Percentiles rank a stretch among this genome's conserved stretches.
Conservation (phyloP, 2,329 filamentous ascomycete genomes). For the Xylaria sp. region DNA sequence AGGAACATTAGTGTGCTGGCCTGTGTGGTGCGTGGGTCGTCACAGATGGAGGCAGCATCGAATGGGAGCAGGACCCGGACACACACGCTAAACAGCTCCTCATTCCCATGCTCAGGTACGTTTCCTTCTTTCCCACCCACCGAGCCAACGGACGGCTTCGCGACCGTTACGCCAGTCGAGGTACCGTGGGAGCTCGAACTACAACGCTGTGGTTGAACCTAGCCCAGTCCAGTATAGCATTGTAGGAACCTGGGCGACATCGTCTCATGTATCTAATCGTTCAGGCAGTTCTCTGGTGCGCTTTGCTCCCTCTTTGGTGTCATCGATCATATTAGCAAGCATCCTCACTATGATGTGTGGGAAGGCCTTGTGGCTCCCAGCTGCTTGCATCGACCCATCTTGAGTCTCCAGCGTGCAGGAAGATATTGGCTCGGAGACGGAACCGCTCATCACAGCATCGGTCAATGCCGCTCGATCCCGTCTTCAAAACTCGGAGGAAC, state of each 20-base stretch:
- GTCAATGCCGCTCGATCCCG: not conserved
- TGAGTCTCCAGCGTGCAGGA: not conserved
- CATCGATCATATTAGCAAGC: constrained; percentile 8
- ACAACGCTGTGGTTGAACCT: constrained; percentile 25
- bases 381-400: not conserved
- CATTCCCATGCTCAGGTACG: constrained; percentile 32
- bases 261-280: constrained; percentile 8
- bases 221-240: constrained; percentile 6
- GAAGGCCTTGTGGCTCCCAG: not conserved
- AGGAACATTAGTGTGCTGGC: constrained; percentile 23
- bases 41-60: constrained; percentile 23
- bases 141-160: constrained; percentile 23
- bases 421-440: not conserved
- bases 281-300: not conserved
- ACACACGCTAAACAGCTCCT: constrained; percentile 21
- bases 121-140: constrained; percentile 29
- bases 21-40: constrained; percentile 25
- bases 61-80: constrained; percentile 27
- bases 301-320: constrained; percentile 4
- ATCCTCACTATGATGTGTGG: not conserved
- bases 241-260: constrained; percentile 15
- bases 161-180: constrained; percentile 30
- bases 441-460: not conserved
- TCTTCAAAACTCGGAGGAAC: not conserved
- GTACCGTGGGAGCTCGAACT: constrained; percentile 22